Evolutionary conservation across 192 early-diverging fungal species (phyloP), one percentile per base, ranked within the genome.

Genomic region (Coemansia sp.): DNA sequence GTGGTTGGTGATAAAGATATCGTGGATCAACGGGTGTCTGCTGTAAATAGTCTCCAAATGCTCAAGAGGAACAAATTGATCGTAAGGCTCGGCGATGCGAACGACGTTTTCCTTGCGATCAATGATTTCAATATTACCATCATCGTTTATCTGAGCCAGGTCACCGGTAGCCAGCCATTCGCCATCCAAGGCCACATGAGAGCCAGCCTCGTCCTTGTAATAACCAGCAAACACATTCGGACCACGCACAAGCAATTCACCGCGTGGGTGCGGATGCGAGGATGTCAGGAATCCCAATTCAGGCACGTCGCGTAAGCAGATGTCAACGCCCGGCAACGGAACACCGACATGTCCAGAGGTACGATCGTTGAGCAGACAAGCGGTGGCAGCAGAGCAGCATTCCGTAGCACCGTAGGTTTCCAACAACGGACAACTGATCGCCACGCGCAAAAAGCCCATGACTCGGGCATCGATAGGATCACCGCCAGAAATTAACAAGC

Each of bases 241-340:
- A n/a, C 91, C 91, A 26, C 88, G 85, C 29, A 90, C 67, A 68
- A 86, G 87, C 44, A 97, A 83, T 67, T 98, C 95, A 41, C 95
- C 93, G 28, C 95, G 83, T 26, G 92, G 83, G 48, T 77, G 60
- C 25, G 90, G 88, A 41, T 83, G 81, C 58, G 90, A 85, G 26
- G 74, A 81, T 1, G 86, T 80, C 18, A 75, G 70, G 60, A 94
- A 94, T 40, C 85, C 83, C 87, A 97, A 91, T 26, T 83, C 80
- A 13, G 92, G 90, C 14, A 97, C 84, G 58, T 94, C 91, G 3
- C 81, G 79, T 33, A 97, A 75, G 57, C 93, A 93, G 46, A 96
- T 78, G 57, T 93, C 85, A 23, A 78, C 75, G 32, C 85, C 81
- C 18, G 87, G 81, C 18, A 86, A 63, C 13, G 91, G 90, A 18